Conservation (phyloP, 805 yeast species). For the Sugiyamaella marilandica region DNA sequence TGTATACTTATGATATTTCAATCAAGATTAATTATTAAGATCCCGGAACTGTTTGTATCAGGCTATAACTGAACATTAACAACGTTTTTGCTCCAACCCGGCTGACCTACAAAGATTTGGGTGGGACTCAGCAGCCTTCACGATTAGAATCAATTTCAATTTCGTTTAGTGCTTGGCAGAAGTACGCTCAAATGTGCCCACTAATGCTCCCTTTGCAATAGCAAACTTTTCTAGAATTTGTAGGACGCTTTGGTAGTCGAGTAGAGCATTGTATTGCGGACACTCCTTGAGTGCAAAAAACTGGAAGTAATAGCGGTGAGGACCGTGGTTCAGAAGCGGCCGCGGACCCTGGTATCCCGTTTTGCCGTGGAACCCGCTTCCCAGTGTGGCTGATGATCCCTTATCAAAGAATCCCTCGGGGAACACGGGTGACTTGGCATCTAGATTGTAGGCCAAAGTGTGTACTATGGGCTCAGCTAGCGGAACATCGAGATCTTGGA, state of each 20-base stretch:
- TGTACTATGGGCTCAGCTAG: slow-evolving; percentile 16
- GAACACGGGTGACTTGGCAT: neutral
- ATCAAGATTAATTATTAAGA: no score
- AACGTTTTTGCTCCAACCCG: no score
- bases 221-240: slow-evolving; percentile 5
- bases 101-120: no score
- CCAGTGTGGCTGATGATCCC: slow-evolving; percentile 6
- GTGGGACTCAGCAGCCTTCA: no score
- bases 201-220: slow-evolving; percentile 12
- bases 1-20: no score
- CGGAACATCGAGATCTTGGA: slow-evolving; percentile 21
- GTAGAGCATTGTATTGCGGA: neutral
- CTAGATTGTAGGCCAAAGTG: slow-evolving; percentile 12
- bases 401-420: slow-evolving; percentile 8
- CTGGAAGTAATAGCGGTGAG: slow-evolving; percentile 20
- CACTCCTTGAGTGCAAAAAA: slow-evolving; percentile 14
- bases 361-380: slow-evolving; percentile 13
- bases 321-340: slow-evolving; percentile 19
- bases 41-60: no score
- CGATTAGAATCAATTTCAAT: slow-evolving; percentile 32
- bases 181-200: slow-evolving; percentile 19
- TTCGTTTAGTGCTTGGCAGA: slow-evolving; percentile 1
- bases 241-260: neutral
- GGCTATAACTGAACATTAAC: no score
- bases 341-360: slow-evolving; percentile 18